These are phyloP conservation scores for Penicillium herquei DNA, from an alignment of 495 filamentous ascomycete species.

Conservation along the genomic window DNA sequence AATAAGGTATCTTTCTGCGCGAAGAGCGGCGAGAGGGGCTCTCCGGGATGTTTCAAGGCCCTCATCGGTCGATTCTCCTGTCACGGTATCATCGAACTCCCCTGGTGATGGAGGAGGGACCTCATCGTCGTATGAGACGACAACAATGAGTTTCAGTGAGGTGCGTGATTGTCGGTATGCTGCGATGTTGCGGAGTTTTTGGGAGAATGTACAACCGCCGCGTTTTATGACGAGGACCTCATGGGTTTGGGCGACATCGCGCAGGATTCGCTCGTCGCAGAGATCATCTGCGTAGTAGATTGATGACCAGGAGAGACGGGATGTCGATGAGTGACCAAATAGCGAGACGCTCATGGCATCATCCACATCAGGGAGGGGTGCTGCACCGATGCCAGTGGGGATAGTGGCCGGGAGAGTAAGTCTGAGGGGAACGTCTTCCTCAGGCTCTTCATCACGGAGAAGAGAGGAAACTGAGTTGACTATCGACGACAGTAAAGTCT, in stretches of 20 bases:
- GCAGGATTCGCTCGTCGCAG: constrained; percentile 62
- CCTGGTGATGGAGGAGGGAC: background rate
- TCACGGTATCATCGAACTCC: background rate
- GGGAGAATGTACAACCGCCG: constrained; percentile 79
- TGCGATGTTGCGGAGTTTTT: constrained; percentile 83
- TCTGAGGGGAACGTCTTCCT: constrained; percentile 31
- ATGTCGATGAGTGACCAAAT: constrained; percentile 38
- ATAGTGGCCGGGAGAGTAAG: constrained; percentile 64
- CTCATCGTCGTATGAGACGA: constrained; percentile 66
- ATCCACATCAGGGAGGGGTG: constrained; percentile 65
- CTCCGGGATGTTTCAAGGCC: background rate
- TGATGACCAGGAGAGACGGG: constrained; percentile 59
- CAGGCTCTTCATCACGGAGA: constrained; percentile 41
- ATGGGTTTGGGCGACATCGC: constrained; percentile 59
- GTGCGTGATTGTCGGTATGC: constrained; percentile 59
- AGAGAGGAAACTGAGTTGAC: constrained; percentile 57
- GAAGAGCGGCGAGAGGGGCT: constrained; percentile 38
- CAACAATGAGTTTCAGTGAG: constrained; percentile 74
- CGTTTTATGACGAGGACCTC: constrained; percentile 81
- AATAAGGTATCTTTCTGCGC: constrained; percentile 46
- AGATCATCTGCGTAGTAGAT: constrained; percentile 70
- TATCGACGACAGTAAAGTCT: constrained; percentile 52
- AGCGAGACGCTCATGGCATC: constrained; percentile 52
- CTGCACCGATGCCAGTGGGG: constrained; percentile 72
- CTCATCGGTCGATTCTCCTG: background rate